phyloP scores from a whole-genome alignment of 2,329 filamentous ascomycete species.

The Phaeosphaeriaceae sp. region DNA sequence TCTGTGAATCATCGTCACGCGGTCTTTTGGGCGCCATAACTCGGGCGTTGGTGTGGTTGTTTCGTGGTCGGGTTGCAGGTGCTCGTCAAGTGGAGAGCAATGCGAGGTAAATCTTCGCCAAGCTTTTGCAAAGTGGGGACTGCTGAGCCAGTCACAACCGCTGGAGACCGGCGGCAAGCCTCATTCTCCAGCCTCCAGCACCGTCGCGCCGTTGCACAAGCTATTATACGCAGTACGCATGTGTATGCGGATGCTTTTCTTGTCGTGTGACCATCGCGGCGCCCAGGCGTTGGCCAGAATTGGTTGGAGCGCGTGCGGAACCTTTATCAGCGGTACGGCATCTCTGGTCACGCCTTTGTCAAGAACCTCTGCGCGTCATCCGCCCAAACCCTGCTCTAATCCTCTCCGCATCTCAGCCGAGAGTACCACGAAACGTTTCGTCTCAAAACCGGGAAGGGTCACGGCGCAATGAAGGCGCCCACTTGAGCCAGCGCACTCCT shows the following conservation, averaged over 20 bases:
- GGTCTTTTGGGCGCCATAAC: slow-evolving; percentile 67
- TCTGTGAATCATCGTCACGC: slow-evolving; percentile 53
- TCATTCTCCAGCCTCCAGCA: slow-evolving; percentile 11
- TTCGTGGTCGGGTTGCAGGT: slow-evolving; percentile 4
- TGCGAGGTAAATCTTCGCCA: slow-evolving; percentile 20
- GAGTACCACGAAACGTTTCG: slow-evolving; percentile 27
- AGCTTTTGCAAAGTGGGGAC: slow-evolving; percentile 26
- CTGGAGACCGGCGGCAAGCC: slow-evolving; percentile 14
- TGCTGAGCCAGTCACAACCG: slow-evolving; percentile 15
- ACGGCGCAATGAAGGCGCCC: slow-evolving; percentile 25
- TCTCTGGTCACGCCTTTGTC: slow-evolving; percentile 32
- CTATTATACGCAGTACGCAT: slow-evolving; percentile 9
- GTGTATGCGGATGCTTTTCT: not conserved
- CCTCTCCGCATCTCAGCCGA: slow-evolving; percentile 27
- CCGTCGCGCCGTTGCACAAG: slow-evolving; percentile 1
- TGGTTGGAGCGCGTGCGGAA: slow-evolving; percentile 22
- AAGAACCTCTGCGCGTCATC: slow-evolving; percentile 39
- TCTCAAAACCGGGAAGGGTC: slow-evolving; percentile 23
- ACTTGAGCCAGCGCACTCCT: slow-evolving; percentile 46
- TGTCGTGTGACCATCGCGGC: slow-evolving; percentile 33
- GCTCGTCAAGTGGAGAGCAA: slow-evolving; percentile 5
- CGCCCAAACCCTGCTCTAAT: slow-evolving; percentile 21
- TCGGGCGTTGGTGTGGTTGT: not conserved
- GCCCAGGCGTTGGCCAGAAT: slow-evolving; percentile 19
- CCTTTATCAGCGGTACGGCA: slow-evolving; percentile 33